Base-by-base conservation (phyloP, 805 yeast species). In the Candida sanyiensis region DNA sequence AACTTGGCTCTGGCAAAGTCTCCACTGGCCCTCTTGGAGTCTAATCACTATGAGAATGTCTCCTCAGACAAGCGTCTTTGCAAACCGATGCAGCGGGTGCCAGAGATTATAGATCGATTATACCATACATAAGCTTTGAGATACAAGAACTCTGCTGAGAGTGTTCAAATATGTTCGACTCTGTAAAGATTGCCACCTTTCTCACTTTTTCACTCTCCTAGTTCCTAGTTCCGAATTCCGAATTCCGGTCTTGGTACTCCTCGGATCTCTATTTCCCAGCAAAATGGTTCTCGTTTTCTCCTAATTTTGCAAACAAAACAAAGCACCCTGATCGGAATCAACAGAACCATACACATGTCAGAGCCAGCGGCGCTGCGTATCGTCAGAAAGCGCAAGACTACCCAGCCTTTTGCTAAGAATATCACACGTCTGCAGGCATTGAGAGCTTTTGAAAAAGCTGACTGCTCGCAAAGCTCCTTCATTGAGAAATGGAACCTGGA, bases 321-420 rank as follows among this genome's bases (percentile, higher is more conserved):
- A n/a, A 12, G 6, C 5, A 30, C 19, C 16, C 33, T n/a, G n/a
- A n/a, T n/a, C n/a, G n/a, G 18, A n/a, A 5, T 16, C 23, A 29
- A 19, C 21, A 10, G 4, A 31, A 16, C n/a, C 18, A 16, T 8
- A 9, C 13, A 9, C 26, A 31, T 20, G 24, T 10, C 26, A 3
- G 25, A 24, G 9, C 26, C 34, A 21, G 12, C n/a, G n/a, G n/a
- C n/a, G n/a, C n/a, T n/a, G n/a, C n/a, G n/a, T n/a, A n/a, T n/a
- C n/a, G n/a, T n/a, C 7, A 31, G 21, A 25, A 31, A 21, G 25
- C 34, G 34, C 19, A 31, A 31, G 25, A 17, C 34, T 12, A 20
- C 26, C 6, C 34, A 31, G 19, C 34, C 34, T 20, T 31, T 31
- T 13, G 34, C 34, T 4, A 31, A 31, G 34, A 31, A 31, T n/a